These are phyloP conservation scores for Mariannaea elegans DNA, from an alignment of 2,329 filamentous ascomycete species.

Conservation along the genomic window DNA sequence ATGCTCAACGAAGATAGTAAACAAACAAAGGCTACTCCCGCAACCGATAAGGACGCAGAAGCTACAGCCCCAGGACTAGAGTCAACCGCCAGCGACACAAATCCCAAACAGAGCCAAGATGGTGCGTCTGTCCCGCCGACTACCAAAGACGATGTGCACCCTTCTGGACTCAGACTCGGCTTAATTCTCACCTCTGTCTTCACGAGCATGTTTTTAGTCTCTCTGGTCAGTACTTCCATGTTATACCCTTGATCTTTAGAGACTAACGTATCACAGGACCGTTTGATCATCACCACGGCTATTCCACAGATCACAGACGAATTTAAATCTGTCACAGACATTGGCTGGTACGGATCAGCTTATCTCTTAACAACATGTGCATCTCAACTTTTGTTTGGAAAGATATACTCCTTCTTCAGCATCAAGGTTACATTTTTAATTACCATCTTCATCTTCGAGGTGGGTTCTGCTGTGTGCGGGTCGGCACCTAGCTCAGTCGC, in stretches of 20 bases:
- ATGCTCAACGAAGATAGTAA: too few relatives aligned
- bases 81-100: too few relatives aligned
- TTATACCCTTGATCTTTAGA: neutral
- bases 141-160: neutral
- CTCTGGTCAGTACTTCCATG: neutral
- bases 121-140: neutral
- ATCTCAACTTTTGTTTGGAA: slow-evolving; percentile 42
- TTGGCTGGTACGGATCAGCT: slow-evolving; percentile 45
- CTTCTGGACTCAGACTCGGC: neutral
- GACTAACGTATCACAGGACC: slow-evolving; percentile 38
- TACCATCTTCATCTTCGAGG: neutral
- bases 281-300: slow-evolving; percentile 49
- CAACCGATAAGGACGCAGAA: too few relatives aligned
- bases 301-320: slow-evolving; percentile 45
- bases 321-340: slow-evolving; percentile 40
- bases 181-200: slow-evolving; percentile 4
- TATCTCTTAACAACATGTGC: slow-evolving; percentile 52
- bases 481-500: neutral
- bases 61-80: too few relatives aligned
- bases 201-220: slow-evolving; percentile 14
- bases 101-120: too few relatives aligned
- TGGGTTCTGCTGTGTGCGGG: neutral
- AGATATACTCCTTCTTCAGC: neutral
- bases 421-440: neutral
- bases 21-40: too few relatives aligned